A percentile compares a stretch with the other conserved stretches of the same genome.
These are phyloP conservation scores for Lathyrus oleraceus DNA, from an alignment of 306 rosid species.

Conservation along the genomic window DNA sequence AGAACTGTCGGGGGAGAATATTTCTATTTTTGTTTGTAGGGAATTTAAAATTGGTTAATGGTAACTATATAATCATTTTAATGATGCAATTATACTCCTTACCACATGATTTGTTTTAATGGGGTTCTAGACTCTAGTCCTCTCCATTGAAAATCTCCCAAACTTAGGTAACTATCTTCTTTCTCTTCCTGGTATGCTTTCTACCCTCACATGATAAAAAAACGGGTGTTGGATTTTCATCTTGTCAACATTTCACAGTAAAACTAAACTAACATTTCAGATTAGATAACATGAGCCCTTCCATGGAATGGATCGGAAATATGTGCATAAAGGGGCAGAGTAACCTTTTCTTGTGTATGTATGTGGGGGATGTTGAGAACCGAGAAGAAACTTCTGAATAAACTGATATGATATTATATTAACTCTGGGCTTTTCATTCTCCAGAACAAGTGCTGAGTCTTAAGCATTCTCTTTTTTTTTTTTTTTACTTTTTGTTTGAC, in stretches of 20 bases:
- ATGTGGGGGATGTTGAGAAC: conserved; percentile 5
- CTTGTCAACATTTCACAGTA: background rate
- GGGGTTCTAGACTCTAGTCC: background rate
- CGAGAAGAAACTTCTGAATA: conserved; percentile 13
- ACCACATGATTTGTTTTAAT: background rate
- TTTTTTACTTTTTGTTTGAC: too few species aligned
- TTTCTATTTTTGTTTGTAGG: background rate
- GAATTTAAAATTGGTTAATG: conserved; percentile 2
- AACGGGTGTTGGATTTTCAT: background rate
- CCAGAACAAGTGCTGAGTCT: background rate
- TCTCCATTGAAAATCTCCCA: conserved; percentile 6
- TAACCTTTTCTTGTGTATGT: conserved; percentile 9
- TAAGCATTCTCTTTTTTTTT: background rate
- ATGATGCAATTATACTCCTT: background rate
- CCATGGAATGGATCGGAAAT: background rate
- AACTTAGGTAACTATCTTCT: background rate
- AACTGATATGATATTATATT: conserved; percentile 16
- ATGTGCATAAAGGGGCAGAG: background rate
- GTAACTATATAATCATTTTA: background rate
- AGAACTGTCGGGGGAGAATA: background rate
- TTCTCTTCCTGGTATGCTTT: background rate
- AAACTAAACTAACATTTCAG: background rate
- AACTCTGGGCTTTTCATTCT: background rate
- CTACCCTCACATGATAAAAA: background rate
- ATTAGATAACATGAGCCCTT: conserved; percentile 17